Evolutionary conservation across 345 rosid species (phyloP), one percentile per base, ranked within the genome.

Genomic region (Aethionema arabicum): DNA sequence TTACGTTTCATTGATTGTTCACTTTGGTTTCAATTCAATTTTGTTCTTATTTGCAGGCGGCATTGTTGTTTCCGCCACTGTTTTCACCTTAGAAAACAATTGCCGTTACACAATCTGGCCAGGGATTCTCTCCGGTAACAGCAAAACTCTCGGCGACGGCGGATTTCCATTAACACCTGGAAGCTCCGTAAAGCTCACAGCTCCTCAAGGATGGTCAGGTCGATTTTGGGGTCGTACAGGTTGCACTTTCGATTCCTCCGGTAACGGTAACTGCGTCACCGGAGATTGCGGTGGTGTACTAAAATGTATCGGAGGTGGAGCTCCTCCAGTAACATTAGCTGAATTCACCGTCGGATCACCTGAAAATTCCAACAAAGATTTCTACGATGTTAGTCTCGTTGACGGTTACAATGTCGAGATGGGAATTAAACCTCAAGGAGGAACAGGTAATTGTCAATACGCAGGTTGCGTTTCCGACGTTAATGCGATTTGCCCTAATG

Each of bases 331-430:
- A 2, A 67, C 85, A 27, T 82, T 86, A 0, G 95, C 59, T 0
- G 98, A 88, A 59, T 86, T 91, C 78, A 91, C 98, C 7, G 69
- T 85, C 13, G 92, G 78, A 8, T 51, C 76, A 0, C 40, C 12
- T 59, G 46, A 69, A 1, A 21, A 11, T 29, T 41, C 31, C 11
- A 80, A 71, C 13, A 85, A 79, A 65, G 98, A 91, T 61, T 91
- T 88, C 65, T 91, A 91, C 60, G 96, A 88, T 72, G 89, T 88
- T n/a, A 91, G 96, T 14, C 79, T 91, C 4, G 98, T 91, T 32
- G 98, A 91, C 61, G 98, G 98, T 2, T 91, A 91, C 81, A 91
- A 91, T 37, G 79, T 88, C n/a, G 90, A 77, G 40, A 54, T 88
- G 77, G 86, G 86, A 2, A 87, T 88, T 0, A 76, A 70, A 76